phyloP scores from a whole-genome alignment of 768 basidiomycete genomes.

The Lanmaoa pseudosensibilis region DNA sequence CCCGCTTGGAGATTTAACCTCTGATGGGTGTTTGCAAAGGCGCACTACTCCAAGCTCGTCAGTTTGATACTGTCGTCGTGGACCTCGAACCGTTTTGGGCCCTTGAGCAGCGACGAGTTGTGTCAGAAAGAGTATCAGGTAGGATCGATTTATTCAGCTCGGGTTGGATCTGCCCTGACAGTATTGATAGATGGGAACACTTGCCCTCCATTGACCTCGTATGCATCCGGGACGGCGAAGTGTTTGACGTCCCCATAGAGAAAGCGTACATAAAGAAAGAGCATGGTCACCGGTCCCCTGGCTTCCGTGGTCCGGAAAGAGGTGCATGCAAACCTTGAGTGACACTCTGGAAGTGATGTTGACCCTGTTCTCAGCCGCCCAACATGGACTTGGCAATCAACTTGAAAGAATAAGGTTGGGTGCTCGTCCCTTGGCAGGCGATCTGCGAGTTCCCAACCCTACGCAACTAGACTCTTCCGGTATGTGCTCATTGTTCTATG shows the following conservation, averaged over 20 bases:
- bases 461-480: constrained; percentile 44
- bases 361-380: constrained; percentile 56
- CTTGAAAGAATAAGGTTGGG: constrained; percentile 87
- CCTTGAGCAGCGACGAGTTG: constrained; percentile 70
- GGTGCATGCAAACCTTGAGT: constrained; percentile 37
- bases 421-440: constrained; percentile 93
- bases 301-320: constrained; percentile 59
- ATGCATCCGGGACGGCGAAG: constrained; percentile 64
- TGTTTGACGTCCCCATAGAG: constrained; percentile 56
- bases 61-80: constrained; percentile 76
- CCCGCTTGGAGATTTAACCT: constrained; percentile 90
- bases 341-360: background rate
- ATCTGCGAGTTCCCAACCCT: constrained; percentile 66
- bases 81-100: too few species aligned
- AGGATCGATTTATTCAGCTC: background rate
- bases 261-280: constrained; percentile 59
- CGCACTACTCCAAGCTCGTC: constrained; percentile 77
- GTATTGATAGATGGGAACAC: constrained; percentile 56
- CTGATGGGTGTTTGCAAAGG: constrained; percentile 82
- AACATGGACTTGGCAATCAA: constrained; percentile 96
- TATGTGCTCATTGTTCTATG: constrained; percentile 11
- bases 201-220: constrained; percentile 86
- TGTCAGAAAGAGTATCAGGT: constrained; percentile 63
- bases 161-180: background rate
- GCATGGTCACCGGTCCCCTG: constrained; percentile 73